Base-by-base conservation (phyloP, 2,329 filamentous ascomycete species). In the Raffaelea deltoideospora region DNA sequence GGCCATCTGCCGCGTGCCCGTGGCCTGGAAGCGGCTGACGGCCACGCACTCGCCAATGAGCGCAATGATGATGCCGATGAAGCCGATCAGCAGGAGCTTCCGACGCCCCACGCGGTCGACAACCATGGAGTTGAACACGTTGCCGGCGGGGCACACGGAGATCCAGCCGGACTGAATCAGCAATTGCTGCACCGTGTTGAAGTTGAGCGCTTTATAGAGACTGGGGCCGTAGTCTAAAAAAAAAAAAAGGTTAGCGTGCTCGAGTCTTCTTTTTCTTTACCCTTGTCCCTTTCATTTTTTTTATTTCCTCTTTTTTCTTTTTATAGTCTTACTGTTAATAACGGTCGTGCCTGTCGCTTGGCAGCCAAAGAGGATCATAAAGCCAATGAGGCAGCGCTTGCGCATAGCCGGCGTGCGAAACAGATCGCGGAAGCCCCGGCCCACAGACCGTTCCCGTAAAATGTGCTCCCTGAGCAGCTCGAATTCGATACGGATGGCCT, bases 91-190 rank as follows among this genome's bases (percentile, higher is more conserved):
- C 5, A 35, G 24, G 17, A 35, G 26, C 5, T 26, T 17, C 5
- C 11, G 18, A n/a, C 34, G 34, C n/a, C 34, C 34, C 10, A 40
- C 24, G 5, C 26, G 27, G 38, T 40, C 38, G 22, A 40, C 13
- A 6, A 34, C 19, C 9, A 34, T 10, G 13, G 28, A 27, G 27
- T 23, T 27, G 17, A 37, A 4, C 18, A 37, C 20, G 9, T 36
- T 33, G 7, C 11, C 31, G 11, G 37, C 3, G 7, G 31, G n/a
- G 13, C 27, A 17, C 15, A 31, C 26, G 5, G 34, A 14, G 20
- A 39, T 17, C 38, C 38, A 40, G 15, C 38, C 35, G 19, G 24
- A 22, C 19, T 34, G 17, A n/a, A 40, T 31, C 5, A 32, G 27
- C 3, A 40, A 32, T 1, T 15, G n/a, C 10, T 31, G n/a, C 14